Evolutionary conservation across 345 rosid genomes (phyloP).

Genomic region (Euphorbia tirucalli): DNA sequence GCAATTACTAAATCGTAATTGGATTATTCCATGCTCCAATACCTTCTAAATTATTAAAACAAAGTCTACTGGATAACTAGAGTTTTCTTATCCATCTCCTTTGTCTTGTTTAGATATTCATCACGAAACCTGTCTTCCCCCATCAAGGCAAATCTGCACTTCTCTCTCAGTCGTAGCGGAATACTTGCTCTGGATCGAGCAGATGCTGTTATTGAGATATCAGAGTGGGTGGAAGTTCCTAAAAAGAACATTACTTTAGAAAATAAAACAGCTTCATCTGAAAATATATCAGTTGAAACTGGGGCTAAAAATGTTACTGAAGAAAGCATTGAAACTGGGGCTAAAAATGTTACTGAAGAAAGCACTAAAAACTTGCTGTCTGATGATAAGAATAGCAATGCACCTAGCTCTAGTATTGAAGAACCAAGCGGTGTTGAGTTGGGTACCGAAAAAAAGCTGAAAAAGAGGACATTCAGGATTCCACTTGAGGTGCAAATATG

Average conservation of each 20-base stretch:
- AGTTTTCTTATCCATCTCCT: conserved; percentile 4
- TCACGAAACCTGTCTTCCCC: conserved; percentile 91
- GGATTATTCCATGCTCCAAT: conserved; percentile 1
- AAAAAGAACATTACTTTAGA: conserved; percentile 65
- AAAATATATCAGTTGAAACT: conserved; percentile 50
- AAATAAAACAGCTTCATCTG: conserved; percentile 56
- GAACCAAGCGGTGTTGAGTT: conserved; percentile 48
- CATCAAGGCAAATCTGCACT: conserved; percentile 86
- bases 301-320: conserved; percentile 44
- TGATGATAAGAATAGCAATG: conserved; percentile 40
- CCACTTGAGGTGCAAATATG: conserved; percentile 66
- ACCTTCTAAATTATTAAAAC: conserved; percentile 10
- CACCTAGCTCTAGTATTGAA: conserved; percentile 38
- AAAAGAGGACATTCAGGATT: conserved; percentile 73
- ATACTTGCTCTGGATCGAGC: conserved; percentile 83
- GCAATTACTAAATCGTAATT: background rate
- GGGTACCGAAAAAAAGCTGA: conserved; percentile 74
- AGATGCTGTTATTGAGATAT: conserved; percentile 88
- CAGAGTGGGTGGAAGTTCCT: conserved; percentile 98
- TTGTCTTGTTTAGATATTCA: conserved; percentile 58
- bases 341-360: conserved; percentile 50
- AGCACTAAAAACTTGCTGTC: conserved; percentile 44
- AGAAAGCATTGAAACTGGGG: conserved; percentile 46
- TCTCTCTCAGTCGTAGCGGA: conserved; percentile 93
- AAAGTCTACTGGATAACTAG: conserved; percentile 1